phyloP scores from a whole-genome alignment of 768 basidiomycete genomes.

The Kwoniella shandongensis region DNA sequence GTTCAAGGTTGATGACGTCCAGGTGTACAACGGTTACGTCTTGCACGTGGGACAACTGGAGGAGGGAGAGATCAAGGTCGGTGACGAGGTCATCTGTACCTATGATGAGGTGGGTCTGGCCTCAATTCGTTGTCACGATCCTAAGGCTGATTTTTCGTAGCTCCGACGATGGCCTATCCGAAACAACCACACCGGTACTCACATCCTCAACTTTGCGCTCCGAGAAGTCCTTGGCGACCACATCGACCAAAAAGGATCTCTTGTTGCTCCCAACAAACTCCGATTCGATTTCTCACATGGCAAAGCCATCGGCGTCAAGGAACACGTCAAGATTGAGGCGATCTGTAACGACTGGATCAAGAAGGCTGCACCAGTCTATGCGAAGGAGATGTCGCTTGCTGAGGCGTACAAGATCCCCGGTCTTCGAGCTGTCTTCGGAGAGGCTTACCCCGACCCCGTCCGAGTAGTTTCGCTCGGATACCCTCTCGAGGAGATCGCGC shows the following conservation, averaged over 20 bases:
- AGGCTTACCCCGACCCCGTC: slow-evolving; percentile 96
- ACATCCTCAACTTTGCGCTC: slow-evolving; percentile 91
- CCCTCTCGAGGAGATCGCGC: slow-evolving; percentile 77
- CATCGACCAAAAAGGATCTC: slow-evolving; percentile 95
- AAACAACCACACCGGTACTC: slow-evolving; percentile 97
- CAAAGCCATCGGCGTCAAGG: slow-evolving; percentile 71
- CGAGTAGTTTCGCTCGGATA: slow-evolving; percentile 89
- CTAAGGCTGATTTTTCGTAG: slow-evolving; percentile 54
- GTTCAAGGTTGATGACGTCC: slow-evolving; percentile 90
- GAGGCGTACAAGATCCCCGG: slow-evolving; percentile 86
- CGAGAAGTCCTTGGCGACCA: slow-evolving; percentile 95
- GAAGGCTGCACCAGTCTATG: slow-evolving; percentile 81
- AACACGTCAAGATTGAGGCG: slow-evolving; percentile 76
- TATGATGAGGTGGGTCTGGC: slow-evolving; percentile 78
- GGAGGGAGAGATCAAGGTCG: slow-evolving; percentile 77
- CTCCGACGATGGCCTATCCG: slow-evolving; percentile 91
- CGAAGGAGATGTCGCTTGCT: slow-evolving; percentile 76
- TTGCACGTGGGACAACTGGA: slow-evolving; percentile 87
- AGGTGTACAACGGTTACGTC: slow-evolving; percentile 92
- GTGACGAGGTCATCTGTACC: slow-evolving; percentile 77
- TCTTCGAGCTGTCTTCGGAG: slow-evolving; percentile 92
- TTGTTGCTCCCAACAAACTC: slow-evolving; percentile 91
- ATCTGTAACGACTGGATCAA: slow-evolving; percentile 87
- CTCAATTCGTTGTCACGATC: background rate
- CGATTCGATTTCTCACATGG: slow-evolving; percentile 99